Evolutionary conservation across 208 protist genomes (phyloP), one percentile per base, ranked within the genome.

Genomic region (Acanthamoeba rhysodes): DNA sequence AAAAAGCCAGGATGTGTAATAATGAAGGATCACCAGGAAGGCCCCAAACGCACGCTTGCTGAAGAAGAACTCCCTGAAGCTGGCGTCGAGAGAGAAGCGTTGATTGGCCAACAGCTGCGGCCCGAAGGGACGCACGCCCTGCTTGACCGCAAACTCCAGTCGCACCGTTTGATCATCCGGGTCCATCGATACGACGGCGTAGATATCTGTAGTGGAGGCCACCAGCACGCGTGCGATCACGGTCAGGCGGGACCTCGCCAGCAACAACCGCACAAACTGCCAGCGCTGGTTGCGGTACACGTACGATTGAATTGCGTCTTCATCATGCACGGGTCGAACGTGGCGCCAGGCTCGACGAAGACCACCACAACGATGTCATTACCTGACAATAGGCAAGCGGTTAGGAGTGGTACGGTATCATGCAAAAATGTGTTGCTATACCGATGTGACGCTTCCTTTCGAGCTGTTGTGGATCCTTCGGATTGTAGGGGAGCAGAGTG

Each of bases 331-430:
- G 93, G 93, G 45, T 95, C 78, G 53, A 95, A 95, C 34, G 29
- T n/a, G 2, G 57, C 93, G n/a, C 93, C 93, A 6, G 48, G 59
- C 55, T 95, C 76, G 34, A 95, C 41, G 24, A n/a, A 95, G 27
- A 95, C 93, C 20, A 95, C 34, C 24, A 95, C 93, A 24, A 95
- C 93, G 93, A 95, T 95, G 84, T 95, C 93, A 45, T 95, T 95
- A 0, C 93, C 87, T 80, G 55, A 7, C 24, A 66, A 0, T 88
- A 4, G 9, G 29, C 2, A 12, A 22, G 53, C 1, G 53, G 53
- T 20, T 78, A 45, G 7, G 70, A 78, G 12, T 76, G 32, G 48
- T 22, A 50, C 7, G 18, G 72, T 3, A 32, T 2, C 24, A 22
- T 1, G 50, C 32, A 29, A 80, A 18, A 37, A 3, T 9, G 37